Conservation (phyloP, 345 rosid genomes). For the Limnanthes douglasii region DNA sequence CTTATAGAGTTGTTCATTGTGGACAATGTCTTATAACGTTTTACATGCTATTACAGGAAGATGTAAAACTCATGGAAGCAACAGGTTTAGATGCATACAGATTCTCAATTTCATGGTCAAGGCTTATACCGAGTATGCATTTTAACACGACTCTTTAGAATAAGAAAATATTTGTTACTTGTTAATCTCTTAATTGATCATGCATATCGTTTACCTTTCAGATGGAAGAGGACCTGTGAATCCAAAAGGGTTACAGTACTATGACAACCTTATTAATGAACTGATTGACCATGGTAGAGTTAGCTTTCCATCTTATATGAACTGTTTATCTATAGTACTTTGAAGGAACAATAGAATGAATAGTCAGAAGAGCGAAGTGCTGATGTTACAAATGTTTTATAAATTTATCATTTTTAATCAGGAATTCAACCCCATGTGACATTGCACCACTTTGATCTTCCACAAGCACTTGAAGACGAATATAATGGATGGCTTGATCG, state of each 20-base stretch:
- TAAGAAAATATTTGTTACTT: no score
- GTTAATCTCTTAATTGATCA: no score
- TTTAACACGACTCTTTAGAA: no score
- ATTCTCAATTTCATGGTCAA: slow-evolving; percentile 74
- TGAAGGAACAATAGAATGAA: neutral
- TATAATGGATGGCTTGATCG: slow-evolving; percentile 56
- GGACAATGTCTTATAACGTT: neutral
- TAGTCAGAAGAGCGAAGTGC: neutral
- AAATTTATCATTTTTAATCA: slow-evolving; percentile 11
- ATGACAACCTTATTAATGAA: slow-evolving; percentile 41
- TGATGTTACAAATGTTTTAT: no score
- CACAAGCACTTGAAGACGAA: slow-evolving; percentile 54
- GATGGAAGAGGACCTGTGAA: slow-evolving; percentile 53
- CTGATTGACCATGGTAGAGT: slow-evolving; percentile 24
- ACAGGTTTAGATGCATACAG: slow-evolving; percentile 56
- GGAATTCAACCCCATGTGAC: slow-evolving; percentile 57
- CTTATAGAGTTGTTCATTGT: neutral
- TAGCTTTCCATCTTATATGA: neutral
- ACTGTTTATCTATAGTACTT: neutral
- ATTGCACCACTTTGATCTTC: slow-evolving; percentile 42
- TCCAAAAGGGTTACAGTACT: slow-evolving; percentile 37
- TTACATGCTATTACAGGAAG: slow-evolving; percentile 35
- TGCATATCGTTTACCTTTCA: no score
- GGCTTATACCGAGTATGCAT: slow-evolving; percentile 60
- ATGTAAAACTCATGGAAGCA: slow-evolving; percentile 58